These are phyloP conservation scores for Geum urbanum DNA, from an alignment of 306 rosid species.

Conservation along the genomic window DNA sequence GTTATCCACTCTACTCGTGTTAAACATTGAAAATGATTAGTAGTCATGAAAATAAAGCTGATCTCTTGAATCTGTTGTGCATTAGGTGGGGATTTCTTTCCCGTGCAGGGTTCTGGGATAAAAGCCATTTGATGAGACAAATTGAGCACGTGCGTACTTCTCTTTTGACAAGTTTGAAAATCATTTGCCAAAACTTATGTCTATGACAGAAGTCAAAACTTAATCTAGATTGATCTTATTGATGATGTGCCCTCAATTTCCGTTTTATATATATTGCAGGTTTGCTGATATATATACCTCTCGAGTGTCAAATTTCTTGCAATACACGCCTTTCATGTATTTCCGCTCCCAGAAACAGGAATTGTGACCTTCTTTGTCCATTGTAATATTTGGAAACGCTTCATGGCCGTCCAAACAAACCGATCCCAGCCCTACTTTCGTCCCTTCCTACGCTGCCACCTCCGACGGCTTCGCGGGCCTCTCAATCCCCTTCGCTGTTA, in stretches of 20 bases:
- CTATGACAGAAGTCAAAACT: too few species aligned
- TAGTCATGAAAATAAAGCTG: conserved; percentile 18
- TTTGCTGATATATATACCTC: conserved; percentile 97
- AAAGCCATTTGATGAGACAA: conserved; percentile 98
- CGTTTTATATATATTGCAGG: conserved; percentile 43
- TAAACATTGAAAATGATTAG: not conserved
- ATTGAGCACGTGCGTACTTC: conserved; percentile 86
- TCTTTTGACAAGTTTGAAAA: not conserved
- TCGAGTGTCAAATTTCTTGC: conserved; percentile 83
- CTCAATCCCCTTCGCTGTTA: conserved; percentile 50
- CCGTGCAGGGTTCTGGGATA: conserved; percentile 96
- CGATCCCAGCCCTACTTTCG: conserved; percentile 19
- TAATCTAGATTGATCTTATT: too few species aligned
- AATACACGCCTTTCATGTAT: conserved; percentile 93
- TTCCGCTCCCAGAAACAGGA: conserved; percentile 97
- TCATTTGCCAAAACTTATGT: too few species aligned
- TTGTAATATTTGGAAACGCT: not conserved
- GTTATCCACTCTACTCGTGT: not conserved
- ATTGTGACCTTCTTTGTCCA: conserved; percentile 6
- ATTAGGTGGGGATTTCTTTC: conserved; percentile 96
- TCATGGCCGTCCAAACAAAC: too few species aligned
- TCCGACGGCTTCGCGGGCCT: conserved; percentile 49
- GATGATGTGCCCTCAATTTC: not conserved
- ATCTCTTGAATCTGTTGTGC: conserved; percentile 27
- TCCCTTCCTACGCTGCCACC: conserved; percentile 47